phyloP scores from a whole-genome alignment of 2,329 filamentous ascomycete genomes.

The Monosporascus sp. region DNA sequence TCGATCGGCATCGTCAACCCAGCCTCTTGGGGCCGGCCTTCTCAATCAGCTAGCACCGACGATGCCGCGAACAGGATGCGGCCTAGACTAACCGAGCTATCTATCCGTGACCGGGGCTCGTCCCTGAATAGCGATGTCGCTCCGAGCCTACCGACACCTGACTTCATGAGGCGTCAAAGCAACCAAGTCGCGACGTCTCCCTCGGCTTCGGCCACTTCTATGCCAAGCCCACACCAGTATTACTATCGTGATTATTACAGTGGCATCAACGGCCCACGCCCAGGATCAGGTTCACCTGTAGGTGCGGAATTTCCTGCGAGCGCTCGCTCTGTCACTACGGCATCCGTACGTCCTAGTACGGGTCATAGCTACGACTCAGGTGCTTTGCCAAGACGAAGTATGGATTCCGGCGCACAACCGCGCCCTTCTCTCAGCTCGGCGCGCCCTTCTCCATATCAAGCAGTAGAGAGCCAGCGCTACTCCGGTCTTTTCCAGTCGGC shows the following conservation, averaged over 20 bases:
- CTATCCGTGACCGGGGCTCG: conserved; percentile 50
- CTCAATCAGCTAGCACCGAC: conserved; percentile 52
- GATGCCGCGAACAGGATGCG: conserved; percentile 44
- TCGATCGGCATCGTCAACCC: conserved; percentile 76
- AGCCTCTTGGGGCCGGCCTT: conserved; percentile 54
- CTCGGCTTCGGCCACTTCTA: conserved; percentile 36
- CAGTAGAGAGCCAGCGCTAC: conserved; percentile 49
- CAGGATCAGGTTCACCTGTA: conserved; percentile 52
- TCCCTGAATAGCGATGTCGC: conserved; percentile 60
- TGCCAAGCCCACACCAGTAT: conserved; percentile 48
- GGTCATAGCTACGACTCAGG: conserved; percentile 55
- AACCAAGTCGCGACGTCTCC: conserved; percentile 61
- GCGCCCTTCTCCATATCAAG: conserved; percentile 43
- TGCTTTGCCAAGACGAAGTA: conserved; percentile 44
- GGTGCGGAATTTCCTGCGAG: conserved; percentile 48
- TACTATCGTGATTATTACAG: conserved; percentile 53
- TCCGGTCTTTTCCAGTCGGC: conserved; percentile 84
- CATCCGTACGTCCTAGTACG: conserved; percentile 50
- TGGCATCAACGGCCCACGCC: conserved; percentile 40
- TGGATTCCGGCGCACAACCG: conserved; percentile 41
- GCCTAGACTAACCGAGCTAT: conserved; percentile 43
- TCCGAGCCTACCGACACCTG: conserved; percentile 59
- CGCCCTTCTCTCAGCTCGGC: conserved; percentile 52
- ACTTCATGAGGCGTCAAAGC: conserved; percentile 61
- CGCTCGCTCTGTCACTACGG: conserved; percentile 41